A percentile compares a stretch with the other conserved stretches of the same genome.
Conservation (phyloP, 495 filamentous ascomycete genomes). For the Penicillium alfredii region DNA sequence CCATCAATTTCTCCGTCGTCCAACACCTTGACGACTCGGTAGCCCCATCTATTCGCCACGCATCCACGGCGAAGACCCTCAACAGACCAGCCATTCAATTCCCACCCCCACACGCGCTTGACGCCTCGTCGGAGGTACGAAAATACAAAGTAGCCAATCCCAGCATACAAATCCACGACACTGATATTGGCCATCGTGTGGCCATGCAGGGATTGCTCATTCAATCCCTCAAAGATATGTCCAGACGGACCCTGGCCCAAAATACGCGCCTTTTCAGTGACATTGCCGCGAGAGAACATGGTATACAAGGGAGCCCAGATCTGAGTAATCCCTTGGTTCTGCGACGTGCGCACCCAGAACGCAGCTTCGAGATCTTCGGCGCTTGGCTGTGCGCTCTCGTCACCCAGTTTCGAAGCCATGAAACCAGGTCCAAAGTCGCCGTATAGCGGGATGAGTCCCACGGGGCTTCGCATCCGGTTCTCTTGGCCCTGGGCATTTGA, state of each 20-base stretch:
- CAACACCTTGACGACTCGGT: constrained; percentile 41
- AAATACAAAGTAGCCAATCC: constrained; percentile 90
- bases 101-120: constrained; percentile 71
- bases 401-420: background rate
- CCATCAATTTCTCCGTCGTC: constrained; percentile 20
- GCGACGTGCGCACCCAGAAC: constrained; percentile 65
- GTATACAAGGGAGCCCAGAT: constrained; percentile 82
- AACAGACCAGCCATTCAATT: constrained; percentile 82
- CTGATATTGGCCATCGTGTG: constrained; percentile 30
- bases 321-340: constrained; percentile 76
- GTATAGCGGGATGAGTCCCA: constrained; percentile 53
- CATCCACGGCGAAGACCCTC: constrained; percentile 74
- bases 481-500: constrained; percentile 27
- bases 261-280: constrained; percentile 80
- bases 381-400: constrained; percentile 22
- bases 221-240: constrained; percentile 25
- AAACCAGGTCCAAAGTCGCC: constrained; percentile 63
- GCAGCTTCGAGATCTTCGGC: constrained; percentile 50
- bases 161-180: constrained; percentile 82
- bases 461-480: constrained; percentile 65
- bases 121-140: constrained; percentile 68
- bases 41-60: constrained; percentile 57
- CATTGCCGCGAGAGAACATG: constrained; percentile 87
- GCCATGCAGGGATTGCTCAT: constrained; percentile 20
- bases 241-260: constrained; percentile 30